Percentiles rank a stretch among this genome's conserved stretches.
Conservation (phyloP, 176 grass and related monocot genomes). For the Oryza meridionalis region DNA sequence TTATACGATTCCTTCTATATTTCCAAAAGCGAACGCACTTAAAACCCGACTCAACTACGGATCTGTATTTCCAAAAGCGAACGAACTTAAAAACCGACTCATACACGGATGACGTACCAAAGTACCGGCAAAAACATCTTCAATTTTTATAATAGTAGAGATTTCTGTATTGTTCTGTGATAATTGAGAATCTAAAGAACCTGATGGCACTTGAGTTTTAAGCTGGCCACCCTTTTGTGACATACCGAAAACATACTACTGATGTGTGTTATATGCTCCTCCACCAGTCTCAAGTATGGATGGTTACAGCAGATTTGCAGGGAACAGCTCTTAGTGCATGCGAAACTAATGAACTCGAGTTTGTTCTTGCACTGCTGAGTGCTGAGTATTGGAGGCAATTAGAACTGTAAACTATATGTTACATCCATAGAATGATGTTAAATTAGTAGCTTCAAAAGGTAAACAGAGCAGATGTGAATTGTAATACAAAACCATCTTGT, state of each 20-base stretch:
- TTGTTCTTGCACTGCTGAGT: background rate
- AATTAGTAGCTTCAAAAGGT: conserved; percentile 20
- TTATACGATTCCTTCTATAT: too few species aligned
- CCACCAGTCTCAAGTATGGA: background rate
- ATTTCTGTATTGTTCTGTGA: background rate
- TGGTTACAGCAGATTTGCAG: background rate
- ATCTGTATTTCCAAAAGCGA: too few species aligned
- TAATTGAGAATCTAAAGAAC: conserved; percentile 7
- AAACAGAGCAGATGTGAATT: background rate
- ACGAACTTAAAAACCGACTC: too few species aligned
- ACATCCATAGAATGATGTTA: conserved; percentile 21
- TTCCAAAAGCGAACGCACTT: too few species aligned
- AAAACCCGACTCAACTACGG: too few species aligned
- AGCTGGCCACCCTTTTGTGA: background rate
- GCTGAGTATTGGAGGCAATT: background rate
- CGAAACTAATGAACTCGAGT: background rate
- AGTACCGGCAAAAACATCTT: too few species aligned
- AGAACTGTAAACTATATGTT: background rate
- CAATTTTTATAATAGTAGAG: too few species aligned
- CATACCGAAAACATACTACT: background rate
- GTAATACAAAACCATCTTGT: background rate
- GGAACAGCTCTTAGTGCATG: background rate
- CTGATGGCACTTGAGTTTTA: background rate
- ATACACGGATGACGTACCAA: too few species aligned
- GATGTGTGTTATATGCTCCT: conserved; percentile 10